Conservation (phyloP, 2,329 filamentous ascomycete species). For the Cercospora zeina region DNA sequence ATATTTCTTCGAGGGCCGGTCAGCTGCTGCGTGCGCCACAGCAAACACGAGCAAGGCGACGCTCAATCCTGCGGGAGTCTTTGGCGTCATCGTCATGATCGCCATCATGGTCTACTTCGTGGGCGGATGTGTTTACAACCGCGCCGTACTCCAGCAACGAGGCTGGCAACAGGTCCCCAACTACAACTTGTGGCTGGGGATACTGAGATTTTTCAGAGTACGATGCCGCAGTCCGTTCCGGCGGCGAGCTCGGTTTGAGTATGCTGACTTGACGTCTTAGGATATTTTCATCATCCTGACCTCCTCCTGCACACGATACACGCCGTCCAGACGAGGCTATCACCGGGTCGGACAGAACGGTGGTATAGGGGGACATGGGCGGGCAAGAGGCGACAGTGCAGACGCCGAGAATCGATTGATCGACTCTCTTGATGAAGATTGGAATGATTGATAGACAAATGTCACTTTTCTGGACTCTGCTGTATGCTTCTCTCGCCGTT, state of each 20-base stretch:
- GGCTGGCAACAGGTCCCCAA: slow-evolving; percentile 96
- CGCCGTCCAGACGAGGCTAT: slow-evolving; percentile 68
- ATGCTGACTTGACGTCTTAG: slow-evolving; percentile 35
- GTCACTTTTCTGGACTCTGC: neutral
- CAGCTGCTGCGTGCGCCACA: slow-evolving; percentile 78
- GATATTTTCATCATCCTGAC: slow-evolving; percentile 66
- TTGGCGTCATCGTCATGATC: slow-evolving; percentile 77
- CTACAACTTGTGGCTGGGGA: slow-evolving; percentile 86
- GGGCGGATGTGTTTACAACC: slow-evolving; percentile 92
- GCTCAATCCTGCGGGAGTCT: slow-evolving; percentile 72
- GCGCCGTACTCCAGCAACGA: slow-evolving; percentile 88
- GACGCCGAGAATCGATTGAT: slow-evolving; percentile 94
- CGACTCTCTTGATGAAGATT: slow-evolving; percentile 94
- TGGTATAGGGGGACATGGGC: slow-evolving; percentile 49
- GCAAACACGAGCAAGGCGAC: slow-evolving; percentile 58
- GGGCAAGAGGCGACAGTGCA: slow-evolving; percentile 50
- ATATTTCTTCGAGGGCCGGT: slow-evolving; percentile 93
- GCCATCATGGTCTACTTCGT: slow-evolving; percentile 85
- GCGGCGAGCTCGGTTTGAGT: slow-evolving; percentile 16
- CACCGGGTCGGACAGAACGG: slow-evolving; percentile 59
- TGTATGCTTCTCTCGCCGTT: neutral
- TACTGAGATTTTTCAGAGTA: slow-evolving; percentile 82
- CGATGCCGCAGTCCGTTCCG: slow-evolving; percentile 19
- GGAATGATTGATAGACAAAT: slow-evolving; percentile 66
- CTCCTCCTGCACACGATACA: slow-evolving; percentile 66